Conservation (phyloP, 2,329 filamentous ascomycete genomes). For the Samsoniella hepiali region DNA sequence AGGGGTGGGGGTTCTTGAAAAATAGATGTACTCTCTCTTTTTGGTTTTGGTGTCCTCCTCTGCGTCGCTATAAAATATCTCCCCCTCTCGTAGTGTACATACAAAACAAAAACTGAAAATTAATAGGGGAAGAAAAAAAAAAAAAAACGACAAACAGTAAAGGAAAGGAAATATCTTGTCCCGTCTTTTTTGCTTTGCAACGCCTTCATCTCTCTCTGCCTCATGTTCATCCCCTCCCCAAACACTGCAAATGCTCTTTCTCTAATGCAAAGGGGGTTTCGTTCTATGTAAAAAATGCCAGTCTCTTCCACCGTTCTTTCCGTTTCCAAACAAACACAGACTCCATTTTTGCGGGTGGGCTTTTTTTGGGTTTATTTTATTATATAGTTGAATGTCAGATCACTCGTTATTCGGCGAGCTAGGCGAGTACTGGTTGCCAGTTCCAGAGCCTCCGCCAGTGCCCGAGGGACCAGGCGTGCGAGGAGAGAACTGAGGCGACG, state of each 20-base stretch:
- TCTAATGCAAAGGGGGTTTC: conserved; percentile 17
- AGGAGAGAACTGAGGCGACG: conserved; percentile 46
- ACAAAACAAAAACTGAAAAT: conserved; percentile 17
- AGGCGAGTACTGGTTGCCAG: conserved; percentile 42
- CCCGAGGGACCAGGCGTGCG: conserved; percentile 36
- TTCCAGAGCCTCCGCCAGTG: conserved; percentile 24
- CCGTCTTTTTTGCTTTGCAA: conserved; percentile 12
- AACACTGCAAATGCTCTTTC: conserved; percentile 3
- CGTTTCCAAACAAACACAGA: conserved; percentile 7
- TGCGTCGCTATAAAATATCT: conserved; percentile 6
- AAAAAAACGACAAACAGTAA: conserved; percentile 6
- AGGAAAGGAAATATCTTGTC: conserved; percentile 5
- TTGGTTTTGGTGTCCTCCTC: conserved; percentile 6
- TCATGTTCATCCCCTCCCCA: background rate
- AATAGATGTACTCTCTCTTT: background rate
- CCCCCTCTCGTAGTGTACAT: conserved; percentile 17
- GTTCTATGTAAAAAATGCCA: conserved; percentile 13
- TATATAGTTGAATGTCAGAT: background rate
- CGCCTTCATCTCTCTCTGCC: conserved; percentile 5
- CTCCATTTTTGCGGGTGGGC: background rate
- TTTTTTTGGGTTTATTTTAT: conserved; percentile 2
- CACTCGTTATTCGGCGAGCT: conserved; percentile 39
- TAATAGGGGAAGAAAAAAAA: conserved; percentile 13
- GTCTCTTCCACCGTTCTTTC: conserved; percentile 4
- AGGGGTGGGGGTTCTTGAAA: background rate